A percentile compares a stretch with the other conserved stretches of the same genome.
These are phyloP conservation scores for Syzygium jambos DNA, from an alignment of 345 rosid genomes.

Conservation along the genomic window DNA sequence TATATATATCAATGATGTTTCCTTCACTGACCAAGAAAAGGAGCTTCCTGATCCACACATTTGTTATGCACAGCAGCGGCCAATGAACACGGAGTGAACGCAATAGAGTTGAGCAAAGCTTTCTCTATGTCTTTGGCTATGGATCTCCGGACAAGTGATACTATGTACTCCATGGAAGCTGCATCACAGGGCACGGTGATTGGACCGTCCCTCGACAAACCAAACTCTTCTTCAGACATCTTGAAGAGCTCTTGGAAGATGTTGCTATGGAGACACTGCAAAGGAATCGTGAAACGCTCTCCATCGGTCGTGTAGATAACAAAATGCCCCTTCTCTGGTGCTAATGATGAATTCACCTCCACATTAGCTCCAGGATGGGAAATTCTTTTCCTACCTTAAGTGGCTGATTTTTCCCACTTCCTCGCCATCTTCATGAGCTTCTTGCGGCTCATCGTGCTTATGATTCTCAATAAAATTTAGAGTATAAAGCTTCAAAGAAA, in stretches of 20 bases:
- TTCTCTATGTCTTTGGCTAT: conserved; percentile 1
- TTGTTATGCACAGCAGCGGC: background rate
- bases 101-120: background rate
- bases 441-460: background rate
- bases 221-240: conserved; percentile 9
- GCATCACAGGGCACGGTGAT: conserved; percentile 12
- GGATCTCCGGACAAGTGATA: background rate
- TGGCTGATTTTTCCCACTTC: background rate
- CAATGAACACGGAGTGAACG: background rate
- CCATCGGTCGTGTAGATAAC: background rate
- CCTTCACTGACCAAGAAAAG: background rate
- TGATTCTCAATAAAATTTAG: background rate
- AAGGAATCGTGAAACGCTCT: background rate
- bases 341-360: background rate
- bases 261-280: background rate
- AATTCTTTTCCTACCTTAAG: background rate
- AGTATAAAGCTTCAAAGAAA: too few species aligned
- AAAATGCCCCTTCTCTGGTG: background rate
- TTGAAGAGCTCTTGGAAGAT: background rate
- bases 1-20: background rate
- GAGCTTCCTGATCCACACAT: background rate
- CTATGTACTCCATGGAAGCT: conserved; percentile 6
- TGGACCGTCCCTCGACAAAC: conserved; percentile 6
- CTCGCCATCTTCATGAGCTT: background rate
- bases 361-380: background rate